Conservation (phyloP, 2,329 filamentous ascomycete genomes). For the Sphaerostilbella broomeana region DNA sequence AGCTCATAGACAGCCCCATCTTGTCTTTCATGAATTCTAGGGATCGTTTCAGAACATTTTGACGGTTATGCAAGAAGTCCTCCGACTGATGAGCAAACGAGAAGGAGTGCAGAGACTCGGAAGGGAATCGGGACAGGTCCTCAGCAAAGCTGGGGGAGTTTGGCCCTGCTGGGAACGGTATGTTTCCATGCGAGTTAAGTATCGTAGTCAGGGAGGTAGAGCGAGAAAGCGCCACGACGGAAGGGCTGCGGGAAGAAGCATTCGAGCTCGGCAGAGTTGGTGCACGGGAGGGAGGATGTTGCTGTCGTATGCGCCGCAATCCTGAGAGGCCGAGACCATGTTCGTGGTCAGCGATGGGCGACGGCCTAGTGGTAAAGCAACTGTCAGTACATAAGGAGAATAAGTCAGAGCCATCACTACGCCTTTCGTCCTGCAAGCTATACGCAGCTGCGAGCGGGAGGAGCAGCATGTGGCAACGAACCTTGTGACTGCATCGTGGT, state of each 20-base stretch:
- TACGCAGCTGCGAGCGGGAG: no score
- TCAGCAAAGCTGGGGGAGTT: constrained; percentile 73
- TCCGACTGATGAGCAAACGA: constrained; percentile 95
- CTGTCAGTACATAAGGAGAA: constrained; percentile 26
- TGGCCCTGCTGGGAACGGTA: constrained; percentile 54
- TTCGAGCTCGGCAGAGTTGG: constrained; percentile 58
- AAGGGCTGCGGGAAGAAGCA: constrained; percentile 55
- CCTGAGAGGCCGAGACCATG: constrained; percentile 81
- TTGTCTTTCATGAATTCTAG: constrained; percentile 96
- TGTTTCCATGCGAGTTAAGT: constrained; percentile 49
- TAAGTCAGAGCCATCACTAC: constrained; percentile 7
- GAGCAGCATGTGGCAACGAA: constrained; percentile 31
- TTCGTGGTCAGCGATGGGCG: constrained; percentile 78
- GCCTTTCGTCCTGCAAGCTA: background rate
- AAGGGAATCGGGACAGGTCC: constrained; percentile 86
- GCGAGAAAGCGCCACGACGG: constrained; percentile 51
- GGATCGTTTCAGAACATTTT: constrained; percentile 87
- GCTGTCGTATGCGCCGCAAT: constrained; percentile 87
- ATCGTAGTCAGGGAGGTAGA: constrained; percentile 66
- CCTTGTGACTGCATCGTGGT: constrained; percentile 70
- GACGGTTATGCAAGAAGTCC: constrained; percentile 82
- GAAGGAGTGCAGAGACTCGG: constrained; percentile 95
- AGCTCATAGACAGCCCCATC: constrained; percentile 64
- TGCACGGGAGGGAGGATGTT: constrained; percentile 56
- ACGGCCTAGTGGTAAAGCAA: constrained; percentile 52